Evolutionary conservation across 2,329 filamentous ascomycete genomes (phyloP).

Genomic region (Epichloe aotearoae): DNA sequence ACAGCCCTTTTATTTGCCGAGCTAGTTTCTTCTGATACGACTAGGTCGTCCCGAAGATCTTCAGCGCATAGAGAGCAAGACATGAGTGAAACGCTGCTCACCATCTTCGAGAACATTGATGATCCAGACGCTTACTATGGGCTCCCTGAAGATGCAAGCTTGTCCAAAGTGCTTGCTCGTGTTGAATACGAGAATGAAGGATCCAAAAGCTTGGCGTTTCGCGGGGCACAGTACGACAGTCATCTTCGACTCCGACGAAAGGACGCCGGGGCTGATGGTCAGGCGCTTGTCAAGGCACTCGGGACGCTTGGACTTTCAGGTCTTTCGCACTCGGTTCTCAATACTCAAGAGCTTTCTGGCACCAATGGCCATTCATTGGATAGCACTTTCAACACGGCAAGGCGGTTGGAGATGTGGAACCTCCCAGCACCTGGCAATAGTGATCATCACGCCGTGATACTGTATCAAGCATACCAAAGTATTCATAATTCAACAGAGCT

Average conservation of each 20-base stretch:
- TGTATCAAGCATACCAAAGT: conserved; percentile 72
- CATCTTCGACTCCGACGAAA: conserved; percentile 53
- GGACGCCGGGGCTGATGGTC: conserved; percentile 43
- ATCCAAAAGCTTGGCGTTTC: conserved; percentile 74
- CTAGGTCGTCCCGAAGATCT: conserved; percentile 51
- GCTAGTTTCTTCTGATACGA: conserved; percentile 44
- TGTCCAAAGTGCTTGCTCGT: conserved; percentile 65
- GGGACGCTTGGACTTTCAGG: conserved; percentile 74
- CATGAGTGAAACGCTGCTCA: conserved; percentile 57
- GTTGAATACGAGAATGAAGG: conserved; percentile 86
- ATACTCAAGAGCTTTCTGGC: conserved; percentile 49
- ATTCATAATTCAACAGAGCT: conserved; percentile 54
- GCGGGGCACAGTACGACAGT: conserved; percentile 82
- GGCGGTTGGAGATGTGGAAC: conserved; percentile 84
- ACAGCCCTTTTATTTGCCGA: conserved; percentile 77
- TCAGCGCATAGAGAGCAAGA: conserved; percentile 41
- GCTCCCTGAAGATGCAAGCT: conserved; percentile 61
- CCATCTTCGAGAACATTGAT: conserved; percentile 83
- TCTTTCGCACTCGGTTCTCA: conserved; percentile 66
- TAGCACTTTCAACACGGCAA: conserved; percentile 65
- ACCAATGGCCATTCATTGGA: conserved; percentile 48
- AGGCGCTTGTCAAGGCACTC: conserved; percentile 63
- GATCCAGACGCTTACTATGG: conserved; percentile 97
- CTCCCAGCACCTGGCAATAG: conserved; percentile 56
- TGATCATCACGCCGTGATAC: conserved; percentile 49